Conservation (phyloP, 2,329 filamentous ascomycete species). For the Rhynchosporium secalis region DNA sequence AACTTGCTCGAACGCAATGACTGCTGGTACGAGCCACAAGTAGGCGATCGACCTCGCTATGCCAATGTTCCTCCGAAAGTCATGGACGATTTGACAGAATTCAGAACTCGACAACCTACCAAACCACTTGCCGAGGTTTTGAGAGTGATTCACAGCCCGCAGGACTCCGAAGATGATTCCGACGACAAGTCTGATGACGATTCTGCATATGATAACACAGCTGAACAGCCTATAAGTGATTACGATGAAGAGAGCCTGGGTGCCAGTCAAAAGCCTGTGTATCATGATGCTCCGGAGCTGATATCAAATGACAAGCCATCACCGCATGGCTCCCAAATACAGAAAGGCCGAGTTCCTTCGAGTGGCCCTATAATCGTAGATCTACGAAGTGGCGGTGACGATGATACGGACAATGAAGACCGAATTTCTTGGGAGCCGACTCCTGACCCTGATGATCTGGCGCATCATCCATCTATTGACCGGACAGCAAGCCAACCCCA, state of each 20-base stretch:
- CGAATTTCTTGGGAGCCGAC: conserved; percentile 5
- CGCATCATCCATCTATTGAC: neutral
- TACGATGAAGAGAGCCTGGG: neutral
- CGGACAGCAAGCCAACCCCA: neutral
- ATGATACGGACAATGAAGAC: conserved; percentile 11
- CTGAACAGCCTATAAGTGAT: neutral
- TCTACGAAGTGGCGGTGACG: neutral
- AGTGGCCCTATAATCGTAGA: neutral
- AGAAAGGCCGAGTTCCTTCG: neutral
- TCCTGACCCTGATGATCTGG: neutral
- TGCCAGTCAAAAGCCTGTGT: neutral
- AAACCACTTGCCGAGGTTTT: neutral
- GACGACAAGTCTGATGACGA: neutral
- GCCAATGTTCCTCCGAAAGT: conserved; percentile 41
- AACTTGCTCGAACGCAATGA: conserved; percentile 48
- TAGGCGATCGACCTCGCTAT: conserved; percentile 5
- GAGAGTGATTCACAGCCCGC: neutral
- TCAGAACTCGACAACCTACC: conserved; percentile 13
- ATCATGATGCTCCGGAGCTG: neutral
- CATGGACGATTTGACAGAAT: conserved; percentile 24
- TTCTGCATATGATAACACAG: neutral
- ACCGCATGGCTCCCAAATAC: neutral
- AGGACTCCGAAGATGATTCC: conserved; percentile 1
- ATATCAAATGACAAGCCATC: neutral
- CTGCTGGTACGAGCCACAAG: conserved; percentile 41